Evolutionary conservation across 352 stramenopile genomes (phyloP).

Genomic region (Pythium angustatum): DNA sequence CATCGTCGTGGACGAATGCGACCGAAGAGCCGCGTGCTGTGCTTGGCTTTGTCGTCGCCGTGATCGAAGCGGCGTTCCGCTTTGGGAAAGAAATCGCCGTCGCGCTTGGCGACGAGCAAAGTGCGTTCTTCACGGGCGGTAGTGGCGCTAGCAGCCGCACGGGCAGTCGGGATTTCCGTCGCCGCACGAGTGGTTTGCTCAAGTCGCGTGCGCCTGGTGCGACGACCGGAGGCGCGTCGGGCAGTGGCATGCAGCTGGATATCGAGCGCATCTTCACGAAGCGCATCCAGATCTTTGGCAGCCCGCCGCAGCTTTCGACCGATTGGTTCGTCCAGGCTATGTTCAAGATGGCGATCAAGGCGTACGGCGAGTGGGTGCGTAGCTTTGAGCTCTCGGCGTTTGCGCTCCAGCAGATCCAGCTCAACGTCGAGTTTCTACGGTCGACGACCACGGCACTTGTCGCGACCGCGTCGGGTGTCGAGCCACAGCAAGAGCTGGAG

Average conservation of each 20-base stretch:
- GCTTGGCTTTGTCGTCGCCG: constrained; percentile 58
- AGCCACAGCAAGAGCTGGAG: constrained; percentile 62
- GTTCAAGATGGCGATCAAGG: constrained; percentile 82
- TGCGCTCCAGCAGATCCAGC: constrained; percentile 76
- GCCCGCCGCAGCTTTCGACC: constrained; percentile 44
- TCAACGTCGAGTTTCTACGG: constrained; percentile 77
- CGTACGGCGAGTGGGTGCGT: constrained; percentile 68
- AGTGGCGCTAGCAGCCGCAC: constrained; percentile 42
- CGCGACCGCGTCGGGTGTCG: background rate
- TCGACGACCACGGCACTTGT: constrained; percentile 56
- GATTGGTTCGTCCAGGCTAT: constrained; percentile 70
- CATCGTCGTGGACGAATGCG: constrained; percentile 53
- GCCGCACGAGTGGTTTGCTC: constrained; percentile 50
- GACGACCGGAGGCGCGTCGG: background rate
- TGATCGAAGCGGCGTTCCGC: constrained; percentile 59
- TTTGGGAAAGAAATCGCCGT: constrained; percentile 66
- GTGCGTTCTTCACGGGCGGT: constrained; percentile 35
- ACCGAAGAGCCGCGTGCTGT: constrained; percentile 70
- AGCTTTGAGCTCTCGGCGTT: constrained; percentile 62
- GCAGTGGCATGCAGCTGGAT: constrained; percentile 70
- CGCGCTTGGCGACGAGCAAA: constrained; percentile 62
- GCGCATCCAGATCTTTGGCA: constrained; percentile 67
- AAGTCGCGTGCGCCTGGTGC: constrained; percentile 47
- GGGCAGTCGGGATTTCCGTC: constrained; percentile 61
- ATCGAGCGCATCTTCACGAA: constrained; percentile 86